These are phyloP conservation scores for Anthracocystis walkeri DNA, from an alignment of 1,284 basidiomycete species.

Conservation along the genomic window DNA sequence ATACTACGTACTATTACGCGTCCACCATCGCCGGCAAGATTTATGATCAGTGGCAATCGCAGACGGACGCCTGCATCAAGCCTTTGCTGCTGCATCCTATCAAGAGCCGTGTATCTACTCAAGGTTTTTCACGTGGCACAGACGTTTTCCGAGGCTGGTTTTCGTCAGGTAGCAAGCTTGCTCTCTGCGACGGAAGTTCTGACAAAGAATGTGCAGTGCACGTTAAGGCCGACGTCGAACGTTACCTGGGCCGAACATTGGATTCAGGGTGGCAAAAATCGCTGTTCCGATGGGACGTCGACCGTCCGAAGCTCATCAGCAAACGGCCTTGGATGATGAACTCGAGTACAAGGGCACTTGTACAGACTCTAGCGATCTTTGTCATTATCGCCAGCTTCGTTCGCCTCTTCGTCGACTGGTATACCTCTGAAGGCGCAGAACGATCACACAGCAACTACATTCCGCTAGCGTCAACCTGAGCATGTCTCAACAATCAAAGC, in stretches of 20 bases:
- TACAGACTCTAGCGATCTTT: constrained; percentile 2
- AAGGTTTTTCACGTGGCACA: neutral
- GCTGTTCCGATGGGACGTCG: constrained; percentile 15
- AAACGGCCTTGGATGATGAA: constrained; percentile 22
- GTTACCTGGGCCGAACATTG: neutral
- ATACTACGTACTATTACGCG: constrained; percentile 22
- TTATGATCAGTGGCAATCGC: constrained; percentile 11
- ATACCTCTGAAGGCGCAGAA: too few species aligned
- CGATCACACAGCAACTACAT: too few species aligned
- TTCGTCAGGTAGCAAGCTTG: too few species aligned
- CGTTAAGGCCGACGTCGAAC: neutral
- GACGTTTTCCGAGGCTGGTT: too few species aligned
- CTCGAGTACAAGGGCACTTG: constrained; percentile 18
- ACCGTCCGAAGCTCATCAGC: constrained; percentile 13
- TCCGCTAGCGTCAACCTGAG: too few species aligned
- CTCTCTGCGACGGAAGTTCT: neutral
- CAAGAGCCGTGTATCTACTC: too few species aligned
- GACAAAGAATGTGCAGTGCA: neutral
- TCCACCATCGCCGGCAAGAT: constrained; percentile 16
- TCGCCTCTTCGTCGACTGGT: neutral
- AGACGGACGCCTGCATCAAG: constrained; percentile 12
- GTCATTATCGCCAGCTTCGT: neutral
- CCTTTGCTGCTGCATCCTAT: constrained; percentile 27
- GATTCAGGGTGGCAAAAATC: neutral
- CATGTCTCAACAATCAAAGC: too few species aligned